Percentiles rank a stretch among this genome's conserved stretches.
phyloP scores from a whole-genome alignment of 306 rosid genomes.

The Senna siamea region DNA sequence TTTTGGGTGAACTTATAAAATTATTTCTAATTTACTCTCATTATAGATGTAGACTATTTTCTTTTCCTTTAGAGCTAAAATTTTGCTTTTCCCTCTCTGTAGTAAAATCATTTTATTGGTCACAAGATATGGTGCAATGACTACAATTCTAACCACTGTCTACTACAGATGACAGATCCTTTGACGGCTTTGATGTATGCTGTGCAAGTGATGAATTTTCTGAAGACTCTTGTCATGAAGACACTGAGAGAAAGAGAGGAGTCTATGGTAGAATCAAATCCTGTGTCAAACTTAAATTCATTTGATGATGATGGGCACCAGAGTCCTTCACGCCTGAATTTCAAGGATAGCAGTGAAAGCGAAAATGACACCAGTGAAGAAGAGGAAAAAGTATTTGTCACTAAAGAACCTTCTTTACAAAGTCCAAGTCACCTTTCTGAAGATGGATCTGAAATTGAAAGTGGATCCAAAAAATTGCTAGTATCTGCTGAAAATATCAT shows the following conservation, averaged over 20 bases:
- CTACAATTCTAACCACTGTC: constrained; percentile 20
- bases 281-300: constrained; percentile 45
- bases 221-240: constrained; percentile 70
- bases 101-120: background rate
- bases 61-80: background rate
- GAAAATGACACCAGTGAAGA: constrained; percentile 45
- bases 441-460: constrained; percentile 37
- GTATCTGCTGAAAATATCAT: constrained; percentile 48
- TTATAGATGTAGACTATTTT: background rate
- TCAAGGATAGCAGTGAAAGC: constrained; percentile 38
- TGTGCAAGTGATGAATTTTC: constrained; percentile 85
- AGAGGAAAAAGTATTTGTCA: constrained; percentile 41
- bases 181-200: constrained; percentile 90
- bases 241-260: constrained; percentile 70
- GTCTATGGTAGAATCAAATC: constrained; percentile 52
- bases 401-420: constrained; percentile 50
- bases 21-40: background rate
- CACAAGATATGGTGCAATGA: constrained; percentile 11
- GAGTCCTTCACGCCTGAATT: constrained; percentile 45
- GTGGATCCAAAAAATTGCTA: constrained; percentile 43
- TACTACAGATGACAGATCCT: constrained; percentile 72
- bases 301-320: constrained; percentile 61
- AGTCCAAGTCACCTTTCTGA: constrained; percentile 39
- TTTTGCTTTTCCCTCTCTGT: background rate
- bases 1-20: too few species aligned